A percentile compares a stretch with the other conserved stretches of the same genome.
These are phyloP conservation scores for Bothriochloa decipiens DNA, from an alignment of 176 grass and related monocot genomes.

Conservation along the genomic window DNA sequence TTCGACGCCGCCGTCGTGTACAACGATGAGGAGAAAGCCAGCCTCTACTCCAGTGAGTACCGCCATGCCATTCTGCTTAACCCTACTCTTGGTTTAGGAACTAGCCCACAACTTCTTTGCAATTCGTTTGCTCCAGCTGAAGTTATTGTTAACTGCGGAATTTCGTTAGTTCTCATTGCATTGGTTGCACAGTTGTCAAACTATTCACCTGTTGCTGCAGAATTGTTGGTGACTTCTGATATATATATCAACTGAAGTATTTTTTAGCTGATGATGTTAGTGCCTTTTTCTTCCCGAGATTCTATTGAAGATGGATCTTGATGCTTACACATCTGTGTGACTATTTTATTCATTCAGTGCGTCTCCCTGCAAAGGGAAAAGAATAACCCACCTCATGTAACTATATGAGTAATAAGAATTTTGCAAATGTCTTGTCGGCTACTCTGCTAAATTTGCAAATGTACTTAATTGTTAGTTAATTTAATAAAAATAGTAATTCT, in stretches of 20 bases:
- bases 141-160: neutral
- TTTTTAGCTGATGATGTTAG: neutral
- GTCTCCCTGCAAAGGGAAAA: neutral
- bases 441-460: neutral
- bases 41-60: slow-evolving; percentile 83
- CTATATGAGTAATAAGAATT: neutral
- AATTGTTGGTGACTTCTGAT: neutral
- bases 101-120: neutral
- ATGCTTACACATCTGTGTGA: neutral
- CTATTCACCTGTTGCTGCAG: neutral
- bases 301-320: neutral
- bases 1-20: slow-evolving; percentile 74
- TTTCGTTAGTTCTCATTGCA: neutral
- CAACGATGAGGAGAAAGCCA: slow-evolving; percentile 75
- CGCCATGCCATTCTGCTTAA: neutral
- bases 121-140: neutral
- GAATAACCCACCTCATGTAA: neutral
- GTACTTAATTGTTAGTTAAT: neutral
- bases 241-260: neutral
- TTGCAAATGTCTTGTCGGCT: neutral
- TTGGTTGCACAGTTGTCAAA: neutral
- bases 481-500: neutral
- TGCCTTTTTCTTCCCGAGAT: too few relatives aligned
- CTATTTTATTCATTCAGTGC: neutral
- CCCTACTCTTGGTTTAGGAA: neutral